Base-by-base conservation (phyloP, 768 basidiomycete species). In the Lanmaoa pseudosensibilis region DNA sequence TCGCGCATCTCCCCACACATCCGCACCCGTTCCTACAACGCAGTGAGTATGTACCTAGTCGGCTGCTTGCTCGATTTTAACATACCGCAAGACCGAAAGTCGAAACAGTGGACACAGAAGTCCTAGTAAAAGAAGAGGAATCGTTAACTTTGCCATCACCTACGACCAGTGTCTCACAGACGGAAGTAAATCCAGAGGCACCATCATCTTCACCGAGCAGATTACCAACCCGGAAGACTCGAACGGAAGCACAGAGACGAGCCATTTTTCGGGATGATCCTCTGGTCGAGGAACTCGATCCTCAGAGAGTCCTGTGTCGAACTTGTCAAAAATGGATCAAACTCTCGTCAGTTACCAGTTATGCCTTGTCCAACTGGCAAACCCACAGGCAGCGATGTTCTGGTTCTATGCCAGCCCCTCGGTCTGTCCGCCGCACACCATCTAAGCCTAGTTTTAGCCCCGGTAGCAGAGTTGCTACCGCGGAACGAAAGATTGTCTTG, bases 311-410 rank as follows among this genome's bases (percentile, higher is more conserved):
- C 18, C 71, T 80, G 48, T 91, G 89, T 67, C 78, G 77, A 59
- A 75, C 74, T 37, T 91, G 89, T 66, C 71, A 81, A 52, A 83
- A 77, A 56, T 88, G 87, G 86, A 76, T 90, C 54, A 77, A 72
- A 46, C 74, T 89, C 27, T 74, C 80, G 27, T 63, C 67, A 16
- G 34, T 10, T 1, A 62, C 65, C 8, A 63, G 70, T 2, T 90
- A 87, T 66, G 62, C 66, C 30, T 55, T 79, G 43, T 40, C 56
- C 36, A 81, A 83, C 57, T 90, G 88, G 88, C 74, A 73, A 13
- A 48, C 49, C 9, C 89, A 89, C 62, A 75, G 77, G 54, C 62
- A 65, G 30, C 72, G 70, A 18, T 88, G 88, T 65, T 66, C 70
- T 32, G 75, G 75, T 54, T 69, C 70, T 5, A 64, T 74, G 80